These are phyloP conservation scores for Fusarium sp. DNA, from an alignment of 2,329 filamentous ascomycete species.

Conservation along the genomic window DNA sequence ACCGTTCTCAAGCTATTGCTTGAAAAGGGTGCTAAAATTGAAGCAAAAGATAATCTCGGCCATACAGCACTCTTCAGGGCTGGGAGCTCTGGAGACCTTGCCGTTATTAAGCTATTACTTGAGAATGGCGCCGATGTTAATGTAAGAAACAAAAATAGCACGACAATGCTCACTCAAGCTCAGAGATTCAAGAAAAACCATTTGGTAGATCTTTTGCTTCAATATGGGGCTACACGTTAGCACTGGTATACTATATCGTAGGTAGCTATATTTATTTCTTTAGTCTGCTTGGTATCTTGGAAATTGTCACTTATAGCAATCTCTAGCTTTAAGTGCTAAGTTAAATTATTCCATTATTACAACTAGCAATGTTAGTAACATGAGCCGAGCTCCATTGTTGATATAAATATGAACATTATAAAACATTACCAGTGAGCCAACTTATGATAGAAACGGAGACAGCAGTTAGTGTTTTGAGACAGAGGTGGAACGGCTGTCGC, in stretches of 20 bases:
- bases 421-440: too few species aligned
- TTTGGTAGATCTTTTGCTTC: background rate
- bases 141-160: background rate
- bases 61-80: background rate
- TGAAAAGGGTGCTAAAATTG: background rate
- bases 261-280: too few species aligned
- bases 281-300: too few species aligned
- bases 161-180: background rate
- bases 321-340: too few species aligned
- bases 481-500: too few species aligned
- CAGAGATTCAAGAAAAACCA: background rate
- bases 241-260: background rate
- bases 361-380: too few species aligned
- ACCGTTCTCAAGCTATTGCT: background rate
- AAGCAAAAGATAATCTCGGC: background rate
- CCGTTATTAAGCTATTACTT: background rate
- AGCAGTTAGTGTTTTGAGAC: too few species aligned
- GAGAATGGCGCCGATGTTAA: background rate
- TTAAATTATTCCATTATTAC: too few species aligned
- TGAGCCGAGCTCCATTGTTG: rapidly evolving
- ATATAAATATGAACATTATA: too few species aligned
- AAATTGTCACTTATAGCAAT: too few species aligned
- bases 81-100: rapidly evolving
- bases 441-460: too few species aligned
- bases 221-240: background rate